Evolutionary conservation across 371 early-diverging fungal genomes (phyloP).

Genomic region (Basidiobolus heterosporus): DNA sequence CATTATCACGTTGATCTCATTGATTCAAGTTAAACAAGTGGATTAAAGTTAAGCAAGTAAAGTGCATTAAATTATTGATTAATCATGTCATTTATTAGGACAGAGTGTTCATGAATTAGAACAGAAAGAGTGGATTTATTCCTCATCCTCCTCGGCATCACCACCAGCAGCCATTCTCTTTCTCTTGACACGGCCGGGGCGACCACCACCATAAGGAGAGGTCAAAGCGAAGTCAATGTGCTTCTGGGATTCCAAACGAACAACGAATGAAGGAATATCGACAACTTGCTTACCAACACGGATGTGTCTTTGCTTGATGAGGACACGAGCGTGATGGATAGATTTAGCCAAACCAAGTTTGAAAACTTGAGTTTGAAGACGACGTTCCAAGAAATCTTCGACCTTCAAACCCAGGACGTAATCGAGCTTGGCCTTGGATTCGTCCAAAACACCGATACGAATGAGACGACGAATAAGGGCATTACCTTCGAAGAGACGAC

Average conservation of each 20-base stretch:
- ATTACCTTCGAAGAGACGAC: conserved; percentile 98
- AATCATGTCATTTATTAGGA: no score
- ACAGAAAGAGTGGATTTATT: not conserved
- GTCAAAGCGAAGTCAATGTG: conserved; percentile 97
- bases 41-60: no score
- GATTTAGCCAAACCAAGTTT: conserved; percentile 97
- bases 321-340: conserved; percentile 98
- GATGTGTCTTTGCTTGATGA: conserved; percentile 97
- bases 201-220: conserved; percentile 97
- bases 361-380: conserved; percentile 99
- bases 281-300: conserved; percentile 98
- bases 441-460: conserved; percentile 95
- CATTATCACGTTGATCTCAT: no score
- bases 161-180: conserved; percentile 60
- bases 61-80: no score
- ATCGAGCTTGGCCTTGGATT: conserved; percentile 94
- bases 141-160: conserved; percentile 45
- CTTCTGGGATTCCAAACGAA: conserved; percentile 83
- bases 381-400: conserved; percentile 97
- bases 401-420: conserved; percentile 96
- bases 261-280: conserved; percentile 89
- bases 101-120: no score
- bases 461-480: conserved; percentile 96
- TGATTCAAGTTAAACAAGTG: no score
- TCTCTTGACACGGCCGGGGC: conserved; percentile 94